These are phyloP conservation scores for Lactarius evosmus DNA, from an alignment of 768 basidiomycete species.

Conservation along the genomic window DNA sequence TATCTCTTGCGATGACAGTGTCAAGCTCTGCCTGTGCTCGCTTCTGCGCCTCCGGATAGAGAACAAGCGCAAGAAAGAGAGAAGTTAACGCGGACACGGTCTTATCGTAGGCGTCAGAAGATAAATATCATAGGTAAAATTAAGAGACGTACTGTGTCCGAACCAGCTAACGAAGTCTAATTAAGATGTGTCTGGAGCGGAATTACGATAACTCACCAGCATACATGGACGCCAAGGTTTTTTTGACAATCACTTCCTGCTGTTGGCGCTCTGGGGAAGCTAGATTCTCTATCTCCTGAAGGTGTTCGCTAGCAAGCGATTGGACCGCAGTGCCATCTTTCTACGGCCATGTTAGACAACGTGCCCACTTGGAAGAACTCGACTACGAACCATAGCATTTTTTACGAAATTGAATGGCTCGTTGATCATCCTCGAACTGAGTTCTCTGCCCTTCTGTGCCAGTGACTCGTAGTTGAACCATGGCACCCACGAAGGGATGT, in stretches of 20 bases:
- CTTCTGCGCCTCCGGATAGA: constrained; percentile 32
- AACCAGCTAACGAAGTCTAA: constrained; percentile 22
- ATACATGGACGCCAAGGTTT: background rate
- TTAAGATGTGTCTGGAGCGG: no score
- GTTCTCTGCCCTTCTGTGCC: background rate
- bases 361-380: background rate
- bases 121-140: background rate
- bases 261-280: background rate
- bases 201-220: background rate
- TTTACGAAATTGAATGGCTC: constrained; percentile 9
- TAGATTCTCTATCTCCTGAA: constrained; percentile 2
- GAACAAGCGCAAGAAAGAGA: constrained; percentile 33
- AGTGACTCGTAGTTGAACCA: constrained; percentile 7
- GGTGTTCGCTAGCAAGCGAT: constrained; percentile 1
- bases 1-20: constrained; percentile 27
- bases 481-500: constrained; percentile 13
- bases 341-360: background rate
- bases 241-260: background rate
- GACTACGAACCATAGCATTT: constrained; percentile 2
- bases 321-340: background rate
- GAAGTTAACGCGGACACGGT: constrained; percentile 25
- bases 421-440: background rate
- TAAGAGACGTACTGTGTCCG: constrained; percentile 29
- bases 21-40: constrained; percentile 34
- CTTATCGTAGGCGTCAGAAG: constrained; percentile 18